phyloP scores from a whole-genome alignment of 345 rosid species.

The Lumnitzera littorea region DNA sequence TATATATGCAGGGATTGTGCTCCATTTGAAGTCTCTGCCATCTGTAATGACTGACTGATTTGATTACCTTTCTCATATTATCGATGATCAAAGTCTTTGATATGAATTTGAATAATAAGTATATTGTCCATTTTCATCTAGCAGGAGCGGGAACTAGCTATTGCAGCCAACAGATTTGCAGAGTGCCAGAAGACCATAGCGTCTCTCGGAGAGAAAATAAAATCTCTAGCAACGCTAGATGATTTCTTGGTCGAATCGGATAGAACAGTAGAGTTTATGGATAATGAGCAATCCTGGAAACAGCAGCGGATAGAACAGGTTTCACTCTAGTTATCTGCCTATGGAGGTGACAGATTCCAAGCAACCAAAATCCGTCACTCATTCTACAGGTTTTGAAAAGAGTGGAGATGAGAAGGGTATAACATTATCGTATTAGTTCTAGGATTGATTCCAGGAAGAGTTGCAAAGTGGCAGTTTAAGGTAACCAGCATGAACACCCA shows the following conservation, averaged over 20 bases:
- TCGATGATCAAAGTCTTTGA: not conserved
- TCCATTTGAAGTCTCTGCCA: no score
- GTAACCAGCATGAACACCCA: no score
- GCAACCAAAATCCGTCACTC: no score
- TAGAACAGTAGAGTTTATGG: slow-evolving; percentile 7
- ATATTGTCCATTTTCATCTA: not conserved
- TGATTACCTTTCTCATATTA: not conserved
- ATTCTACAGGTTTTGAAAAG: not conserved
- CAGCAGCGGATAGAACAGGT: slow-evolving; percentile 9
- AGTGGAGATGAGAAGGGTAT: not conserved
- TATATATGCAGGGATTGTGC: no score
- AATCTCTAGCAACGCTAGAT: slow-evolving; percentile 53
- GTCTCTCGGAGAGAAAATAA: slow-evolving; percentile 54
- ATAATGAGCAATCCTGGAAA: slow-evolving; percentile 11
- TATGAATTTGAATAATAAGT: not conserved
- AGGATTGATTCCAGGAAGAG: no score
- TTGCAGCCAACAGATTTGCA: slow-evolving; percentile 59
- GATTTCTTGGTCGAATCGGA: slow-evolving; percentile 45
- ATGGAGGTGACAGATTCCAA: slow-evolving; percentile 4
- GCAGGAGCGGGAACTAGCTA: slow-evolving; percentile 68
- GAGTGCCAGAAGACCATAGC: slow-evolving; percentile 89
- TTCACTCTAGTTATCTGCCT: slow-evolving; percentile 7
- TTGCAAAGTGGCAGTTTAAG: no score
- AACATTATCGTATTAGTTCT: no score
- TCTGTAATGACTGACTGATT: not conserved